Percentiles rank a stretch among this genome's conserved stretches.
Conservation (phyloP, 129 eudicot genomes). For the Mikania micrantha region DNA sequence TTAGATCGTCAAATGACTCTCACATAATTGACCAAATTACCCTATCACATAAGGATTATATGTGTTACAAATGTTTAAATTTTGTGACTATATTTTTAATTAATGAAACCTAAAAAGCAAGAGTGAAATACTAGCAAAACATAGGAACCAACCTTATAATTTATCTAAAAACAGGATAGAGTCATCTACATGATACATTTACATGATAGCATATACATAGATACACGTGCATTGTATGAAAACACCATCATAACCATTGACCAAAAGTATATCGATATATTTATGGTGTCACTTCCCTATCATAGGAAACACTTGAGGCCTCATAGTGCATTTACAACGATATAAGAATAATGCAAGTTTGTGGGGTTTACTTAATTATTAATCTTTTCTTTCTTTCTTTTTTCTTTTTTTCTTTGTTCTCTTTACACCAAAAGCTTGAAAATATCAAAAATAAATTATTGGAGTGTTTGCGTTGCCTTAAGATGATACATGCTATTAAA, state of each 20-base stretch:
- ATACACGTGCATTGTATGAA: conserved; percentile 25
- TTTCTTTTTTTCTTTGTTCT: too few species aligned
- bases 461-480: not conserved
- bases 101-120: too few species aligned
- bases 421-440: not conserved
- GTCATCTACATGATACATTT: not conserved
- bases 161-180: not conserved
- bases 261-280: conserved; percentile 15
- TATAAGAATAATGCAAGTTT: conserved; percentile 3
- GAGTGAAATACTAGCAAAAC: too few species aligned
- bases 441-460: not conserved
- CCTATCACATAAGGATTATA: too few species aligned
- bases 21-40: too few species aligned
- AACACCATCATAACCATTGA: conserved; percentile 29
- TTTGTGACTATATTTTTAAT: too few species aligned
- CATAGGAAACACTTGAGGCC: conserved; percentile 17
- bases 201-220: not conserved
- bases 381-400: not conserved
- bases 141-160: too few species aligned
- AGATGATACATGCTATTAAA: not conserved
- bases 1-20: too few species aligned
- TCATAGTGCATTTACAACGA: conserved; percentile 12
- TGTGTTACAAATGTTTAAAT: too few species aligned
- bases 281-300: conserved; percentile 11
- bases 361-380: conserved; percentile 3